phyloP scores from a whole-genome alignment of 1,284 basidiomycete genomes.

The Fomes fomentarius region DNA sequence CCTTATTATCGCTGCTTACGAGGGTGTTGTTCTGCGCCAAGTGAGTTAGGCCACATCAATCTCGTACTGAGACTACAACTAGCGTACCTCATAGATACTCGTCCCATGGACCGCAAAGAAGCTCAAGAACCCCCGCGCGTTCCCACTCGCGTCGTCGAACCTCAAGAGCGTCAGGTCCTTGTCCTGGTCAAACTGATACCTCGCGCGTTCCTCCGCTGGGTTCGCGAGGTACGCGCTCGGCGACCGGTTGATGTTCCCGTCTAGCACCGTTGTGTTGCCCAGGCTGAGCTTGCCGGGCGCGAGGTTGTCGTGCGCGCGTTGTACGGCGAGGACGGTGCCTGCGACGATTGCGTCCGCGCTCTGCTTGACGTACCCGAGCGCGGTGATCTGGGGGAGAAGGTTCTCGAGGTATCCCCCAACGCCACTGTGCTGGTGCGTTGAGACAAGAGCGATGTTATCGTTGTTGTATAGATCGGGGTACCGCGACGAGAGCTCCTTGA shows the following conservation, averaged over 20 bases:
- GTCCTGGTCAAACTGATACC: constrained; percentile 71
- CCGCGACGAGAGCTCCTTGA: constrained; percentile 54
- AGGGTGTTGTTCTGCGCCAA: constrained; percentile 71
- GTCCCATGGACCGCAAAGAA: constrained; percentile 86
- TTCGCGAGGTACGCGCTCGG: constrained; percentile 77
- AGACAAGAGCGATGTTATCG: constrained; percentile 76
- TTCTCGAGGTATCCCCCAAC: constrained; percentile 82
- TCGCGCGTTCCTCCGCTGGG: constrained; percentile 65
- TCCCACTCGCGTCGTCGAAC: constrained; percentile 61
- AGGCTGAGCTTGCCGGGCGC: constrained; percentile 60
- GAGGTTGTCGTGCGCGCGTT: constrained; percentile 67
- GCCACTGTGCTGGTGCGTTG: constrained; percentile 80
- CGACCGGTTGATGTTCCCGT: constrained; percentile 76
- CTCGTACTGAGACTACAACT: no score
- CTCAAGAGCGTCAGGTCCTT: constrained; percentile 69
- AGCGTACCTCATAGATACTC: constrained; percentile 67
- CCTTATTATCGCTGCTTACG: constrained; percentile 79
- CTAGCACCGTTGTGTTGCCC: constrained; percentile 69
- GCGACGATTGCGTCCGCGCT: constrained; percentile 71
- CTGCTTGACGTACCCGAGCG: constrained; percentile 72
- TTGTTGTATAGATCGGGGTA: constrained; percentile 71
- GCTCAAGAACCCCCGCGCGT: constrained; percentile 66
- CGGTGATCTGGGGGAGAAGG: constrained; percentile 76
- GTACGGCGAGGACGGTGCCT: constrained; percentile 71
- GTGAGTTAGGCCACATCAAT: neutral